Base-by-base conservation (phyloP, 768 basidiomycete genomes). In the Clavaria fumosa region DNA sequence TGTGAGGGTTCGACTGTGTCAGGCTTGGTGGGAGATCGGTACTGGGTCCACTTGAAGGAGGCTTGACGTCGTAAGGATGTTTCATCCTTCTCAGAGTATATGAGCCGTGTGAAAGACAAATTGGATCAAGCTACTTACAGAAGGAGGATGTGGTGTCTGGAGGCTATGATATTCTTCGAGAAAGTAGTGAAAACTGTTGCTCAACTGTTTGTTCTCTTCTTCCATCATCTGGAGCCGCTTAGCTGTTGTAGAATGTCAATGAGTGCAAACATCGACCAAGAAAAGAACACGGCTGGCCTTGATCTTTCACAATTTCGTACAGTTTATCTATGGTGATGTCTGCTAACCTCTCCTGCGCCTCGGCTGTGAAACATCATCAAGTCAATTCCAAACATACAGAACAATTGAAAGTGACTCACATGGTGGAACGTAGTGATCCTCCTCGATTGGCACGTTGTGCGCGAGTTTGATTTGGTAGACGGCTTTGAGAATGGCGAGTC, bases 31-130 rank as follows among this genome's bases (percentile, higher is more conserved):
- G 86, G 86, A 14, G 86, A 89, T 45, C 73, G 74, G 43, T 75
- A 88, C 39, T 76, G 69, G 0, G 83, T 83, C 86, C 86, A 90
- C 51, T 86, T 86, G 59, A 88, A 85, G 10, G 86, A 86, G 21
- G 76, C 73, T 49, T 84, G 82, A 38, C 82, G 69, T 36, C 62
- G 66, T 15, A 89, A 56, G 3, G 73, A 56, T 36, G 61, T 66
- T 11, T 50, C 44, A 22, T 68, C 60, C 37, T 59, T 57, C 56
- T 66, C 47, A n/a, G n/a, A n/a, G n/a, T n/a, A n/a, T n/a, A n/a
- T n/a, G n/a, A n/a, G n/a, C n/a, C n/a, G n/a, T n/a, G n/a, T n/a
- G n/a, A n/a, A n/a, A n/a, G n/a, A 15, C 35, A 35, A 37, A 40
- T 40, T 40, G 47, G 26, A 45, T 38, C 21, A 33, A 37, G 28